Percentiles rank a stretch among this genome's conserved stretches.
Conservation (phyloP, 352 stramenopile genomes). For the Phytopythium mirpurense region DNA sequence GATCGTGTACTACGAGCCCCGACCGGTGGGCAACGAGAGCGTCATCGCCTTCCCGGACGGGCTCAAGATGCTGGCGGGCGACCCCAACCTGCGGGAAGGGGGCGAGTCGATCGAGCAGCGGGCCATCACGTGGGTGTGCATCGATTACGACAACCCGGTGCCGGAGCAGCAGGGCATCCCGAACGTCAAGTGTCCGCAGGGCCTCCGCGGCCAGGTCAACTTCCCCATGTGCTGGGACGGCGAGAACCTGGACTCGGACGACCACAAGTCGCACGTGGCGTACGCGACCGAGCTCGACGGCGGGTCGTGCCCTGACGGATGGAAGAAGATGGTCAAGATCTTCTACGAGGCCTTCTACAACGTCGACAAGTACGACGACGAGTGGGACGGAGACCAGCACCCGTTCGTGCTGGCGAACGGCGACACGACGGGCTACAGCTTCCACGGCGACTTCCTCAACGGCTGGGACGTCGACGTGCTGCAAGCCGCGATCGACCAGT, state of each 20-base stretch:
- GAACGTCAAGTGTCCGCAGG: slow-evolving; percentile 36
- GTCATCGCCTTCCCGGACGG: slow-evolving; percentile 37
- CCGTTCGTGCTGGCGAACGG: slow-evolving; percentile 47
- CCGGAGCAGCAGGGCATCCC: slow-evolving; percentile 40
- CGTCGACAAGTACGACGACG: slow-evolving; percentile 37
- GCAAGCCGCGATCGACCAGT: slow-evolving; percentile 36
- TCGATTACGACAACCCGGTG: slow-evolving; percentile 36
- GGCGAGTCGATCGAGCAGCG: slow-evolving; percentile 32
- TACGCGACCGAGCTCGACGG: slow-evolving; percentile 39
- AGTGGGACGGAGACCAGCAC: slow-evolving; percentile 41
- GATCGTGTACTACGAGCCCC: slow-evolving; percentile 47
- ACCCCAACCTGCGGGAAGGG: slow-evolving; percentile 24
- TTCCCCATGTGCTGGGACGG: slow-evolving; percentile 56
- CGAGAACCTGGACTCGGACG: slow-evolving; percentile 33
- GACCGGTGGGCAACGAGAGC: slow-evolving; percentile 23
- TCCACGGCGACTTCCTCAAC: slow-evolving; percentile 54
- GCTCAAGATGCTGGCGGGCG: slow-evolving; percentile 43
- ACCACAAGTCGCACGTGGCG: slow-evolving; percentile 47
- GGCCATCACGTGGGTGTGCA: slow-evolving; percentile 40
- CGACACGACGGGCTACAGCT: slow-evolving; percentile 38
- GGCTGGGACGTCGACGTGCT: slow-evolving; percentile 40
- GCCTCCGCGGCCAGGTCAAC: slow-evolving; percentile 44
- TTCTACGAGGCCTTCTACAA: slow-evolving; percentile 56
- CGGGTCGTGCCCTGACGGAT: slow-evolving; percentile 27
- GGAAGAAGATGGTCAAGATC: slow-evolving; percentile 56